Evolutionary conservation across 495 filamentous ascomycete species (phyloP).

Genomic region (Aspergillus ellipticus): DNA sequence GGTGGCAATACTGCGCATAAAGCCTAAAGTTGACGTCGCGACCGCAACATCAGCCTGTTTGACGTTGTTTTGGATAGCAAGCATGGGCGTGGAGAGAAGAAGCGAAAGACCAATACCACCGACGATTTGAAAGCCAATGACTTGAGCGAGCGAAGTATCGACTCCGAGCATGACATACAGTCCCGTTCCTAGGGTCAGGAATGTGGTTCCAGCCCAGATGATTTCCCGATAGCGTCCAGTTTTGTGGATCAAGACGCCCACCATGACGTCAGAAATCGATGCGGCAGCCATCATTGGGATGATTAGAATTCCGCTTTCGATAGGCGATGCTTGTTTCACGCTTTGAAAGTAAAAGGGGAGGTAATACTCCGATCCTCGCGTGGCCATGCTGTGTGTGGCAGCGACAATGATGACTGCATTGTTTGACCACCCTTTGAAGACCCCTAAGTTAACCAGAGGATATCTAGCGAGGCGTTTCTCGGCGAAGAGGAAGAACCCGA

Average conservation of each 20-base stretch:
- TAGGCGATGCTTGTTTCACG: slow-evolving; percentile 59
- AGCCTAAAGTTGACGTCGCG: slow-evolving; percentile 35
- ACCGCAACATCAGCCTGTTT: slow-evolving; percentile 32
- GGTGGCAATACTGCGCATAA: slow-evolving; percentile 33
- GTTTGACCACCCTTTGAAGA: slow-evolving; percentile 41
- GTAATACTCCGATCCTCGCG: slow-evolving; percentile 46
- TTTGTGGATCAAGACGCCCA: slow-evolving; percentile 45
- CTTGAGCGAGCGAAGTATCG: slow-evolving; percentile 50
- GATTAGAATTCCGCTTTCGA: slow-evolving; percentile 66
- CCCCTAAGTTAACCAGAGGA: slow-evolving; percentile 63
- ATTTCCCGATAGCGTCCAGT: slow-evolving; percentile 48
- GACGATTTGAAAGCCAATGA: slow-evolving; percentile 53
- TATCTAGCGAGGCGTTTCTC: slow-evolving; percentile 65
- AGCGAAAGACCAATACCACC: slow-evolving; percentile 57
- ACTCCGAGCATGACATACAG: slow-evolving; percentile 58
- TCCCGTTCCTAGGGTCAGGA: slow-evolving; percentile 63
- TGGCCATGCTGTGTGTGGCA: slow-evolving; percentile 40
- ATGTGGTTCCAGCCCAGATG: slow-evolving; percentile 53
- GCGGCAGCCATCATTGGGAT: slow-evolving; percentile 64
- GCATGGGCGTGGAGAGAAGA: slow-evolving; percentile 54
- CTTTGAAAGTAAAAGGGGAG: slow-evolving; percentile 53
- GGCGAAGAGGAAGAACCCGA: slow-evolving; percentile 57
- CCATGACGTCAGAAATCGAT: slow-evolving; percentile 48
- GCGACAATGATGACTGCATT: not conserved
- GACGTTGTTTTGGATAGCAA: slow-evolving; percentile 39